Evolutionary conservation across 2,329 filamentous ascomycete genomes (phyloP).

Genomic region (Hysterium pulicare): DNA sequence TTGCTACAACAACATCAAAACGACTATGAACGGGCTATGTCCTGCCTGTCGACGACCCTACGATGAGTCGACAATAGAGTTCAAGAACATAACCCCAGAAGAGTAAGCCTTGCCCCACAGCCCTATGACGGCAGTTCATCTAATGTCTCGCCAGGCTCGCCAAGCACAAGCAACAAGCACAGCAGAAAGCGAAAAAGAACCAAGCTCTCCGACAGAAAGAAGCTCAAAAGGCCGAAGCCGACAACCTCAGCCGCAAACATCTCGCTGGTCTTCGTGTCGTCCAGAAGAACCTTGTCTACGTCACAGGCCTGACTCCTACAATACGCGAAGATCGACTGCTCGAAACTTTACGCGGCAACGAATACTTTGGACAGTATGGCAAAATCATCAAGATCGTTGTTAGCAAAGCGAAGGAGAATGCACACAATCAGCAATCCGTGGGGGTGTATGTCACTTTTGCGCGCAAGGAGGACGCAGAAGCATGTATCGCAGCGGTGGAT

Average conservation of each 20-base stretch:
- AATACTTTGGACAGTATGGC: slow-evolving; percentile 98
- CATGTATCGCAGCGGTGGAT: slow-evolving; percentile 88
- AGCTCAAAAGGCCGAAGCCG: slow-evolving; percentile 91
- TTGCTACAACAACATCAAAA: slow-evolving; percentile 99
- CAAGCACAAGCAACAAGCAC: slow-evolving; percentile 70
- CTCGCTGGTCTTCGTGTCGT: slow-evolving; percentile 92
- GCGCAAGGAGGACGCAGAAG: slow-evolving; percentile 81
- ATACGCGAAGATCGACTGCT: slow-evolving; percentile 90
- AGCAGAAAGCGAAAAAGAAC: slow-evolving; percentile 87
- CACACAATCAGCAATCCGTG: slow-evolving; percentile 72
- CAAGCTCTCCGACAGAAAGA: slow-evolving; percentile 89
- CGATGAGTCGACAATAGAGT: slow-evolving; percentile 95
- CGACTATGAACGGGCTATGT: slow-evolving; percentile 94
- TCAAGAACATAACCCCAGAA: slow-evolving; percentile 90
- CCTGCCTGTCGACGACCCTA: slow-evolving; percentile 96
- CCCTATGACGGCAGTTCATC: slow-evolving; percentile 11
- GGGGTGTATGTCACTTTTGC: slow-evolving; percentile 99
- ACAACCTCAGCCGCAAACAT: slow-evolving; percentile 93
- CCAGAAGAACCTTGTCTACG: slow-evolving; percentile 98
- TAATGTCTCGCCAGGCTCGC: slow-evolving; percentile 55
- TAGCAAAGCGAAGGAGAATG: slow-evolving; percentile 82
- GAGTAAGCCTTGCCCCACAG: slow-evolving; percentile 62
- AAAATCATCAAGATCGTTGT: slow-evolving; percentile 99
- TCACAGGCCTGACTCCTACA: slow-evolving; percentile 88
- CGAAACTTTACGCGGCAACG: slow-evolving; percentile 80